phyloP scores from a whole-genome alignment of 352 stramenopile species.

The Lagenidium giganteum region DNA sequence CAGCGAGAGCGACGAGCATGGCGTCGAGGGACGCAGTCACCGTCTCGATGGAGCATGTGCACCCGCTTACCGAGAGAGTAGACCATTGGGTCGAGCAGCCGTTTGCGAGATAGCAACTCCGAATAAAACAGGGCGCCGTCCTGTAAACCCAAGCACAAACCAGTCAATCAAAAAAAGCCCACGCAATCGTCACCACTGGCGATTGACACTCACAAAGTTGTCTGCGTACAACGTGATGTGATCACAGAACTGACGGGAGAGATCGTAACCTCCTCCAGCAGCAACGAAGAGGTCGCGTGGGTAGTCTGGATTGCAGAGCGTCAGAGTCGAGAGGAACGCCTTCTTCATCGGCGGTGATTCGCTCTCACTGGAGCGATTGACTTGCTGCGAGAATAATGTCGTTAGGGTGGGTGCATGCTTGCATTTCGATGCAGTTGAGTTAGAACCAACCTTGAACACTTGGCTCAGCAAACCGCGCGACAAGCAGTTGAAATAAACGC shows the following conservation, averaged over 20 bases:
- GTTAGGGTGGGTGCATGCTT: too few species aligned
- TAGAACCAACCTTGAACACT: conserved; percentile 17
- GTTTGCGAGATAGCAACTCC: conserved; percentile 18
- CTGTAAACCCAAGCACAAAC: neutral
- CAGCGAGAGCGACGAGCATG: conserved; percentile 4
- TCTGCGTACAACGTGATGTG: conserved; percentile 52
- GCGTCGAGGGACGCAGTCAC: neutral
- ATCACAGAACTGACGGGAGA: conserved; percentile 16
- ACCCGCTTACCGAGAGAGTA: conserved; percentile 19
- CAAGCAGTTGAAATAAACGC: conserved; percentile 27
- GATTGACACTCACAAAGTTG: conserved; percentile 2
- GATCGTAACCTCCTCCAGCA: conserved; percentile 12
- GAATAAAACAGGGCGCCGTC: conserved; percentile 37
- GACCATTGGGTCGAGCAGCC: conserved; percentile 12
- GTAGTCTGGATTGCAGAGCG: conserved; percentile 14
- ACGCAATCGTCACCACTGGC: neutral
- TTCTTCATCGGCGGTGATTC: too few species aligned
- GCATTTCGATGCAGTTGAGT: too few species aligned
- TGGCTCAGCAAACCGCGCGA: conserved; percentile 13
- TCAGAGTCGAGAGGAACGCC: conserved; percentile 10
- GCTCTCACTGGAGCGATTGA: neutral
- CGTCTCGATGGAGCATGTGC: conserved; percentile 4
- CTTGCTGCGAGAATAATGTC: neutral
- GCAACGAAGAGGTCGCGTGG: conserved; percentile 12
- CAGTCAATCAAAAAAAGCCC: neutral